Evolutionary conservation across 2,329 filamentous ascomycete species (phyloP), one percentile per base, ranked within the genome.

Genomic region (Pyrenochaeta sp.): DNA sequence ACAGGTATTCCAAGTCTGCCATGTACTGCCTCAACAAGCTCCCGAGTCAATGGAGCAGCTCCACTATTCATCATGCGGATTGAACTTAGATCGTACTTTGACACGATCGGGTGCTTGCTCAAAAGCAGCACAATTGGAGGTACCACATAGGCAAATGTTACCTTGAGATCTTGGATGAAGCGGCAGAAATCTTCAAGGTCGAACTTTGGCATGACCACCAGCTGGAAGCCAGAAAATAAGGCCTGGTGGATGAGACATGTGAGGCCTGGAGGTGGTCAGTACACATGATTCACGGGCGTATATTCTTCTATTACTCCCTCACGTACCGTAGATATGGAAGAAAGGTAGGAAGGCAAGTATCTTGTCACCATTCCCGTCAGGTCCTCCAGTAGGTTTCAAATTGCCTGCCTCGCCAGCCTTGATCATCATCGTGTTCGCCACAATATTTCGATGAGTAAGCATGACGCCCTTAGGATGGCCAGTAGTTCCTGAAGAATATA

Each of bases 401-500:
- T 83, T 77, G 0, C 73, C 75, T 1, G 72, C 75, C 53, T 77
- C 72, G 8, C 53, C 64, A 15, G 65, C 62, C 36, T 63, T 66
- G 40, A 75, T 67, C 68, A 77, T 74, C 51, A 78, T 55, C 0
- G 72, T 69, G 68, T 96, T 96, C 46, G 89, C 76, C 8, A 95
- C 82, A 47, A 96, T 85, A 67, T 96, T 96, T 53, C 75, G 71
- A 71, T 97, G 93, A 6, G 84, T 88, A 21, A 96, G 77, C 82
- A 90, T 88, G 10, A 96, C 93, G 11, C 92, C 93, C 72, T 97
- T 97, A 0, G 93, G 92, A 36, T 91, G 75, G 2, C 93, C 93
- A 0, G 93, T 96, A 0, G 93, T 97, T 6, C 93, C 93, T 6
- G 87, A 92, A 35, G 86, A 90, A 70, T 96, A 96, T 1, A 95